Percentiles rank a stretch among this genome's conserved stretches.
Evolutionary conservation across 305 asterid species (phyloP).

Genomic region (Ajuga reptans): DNA sequence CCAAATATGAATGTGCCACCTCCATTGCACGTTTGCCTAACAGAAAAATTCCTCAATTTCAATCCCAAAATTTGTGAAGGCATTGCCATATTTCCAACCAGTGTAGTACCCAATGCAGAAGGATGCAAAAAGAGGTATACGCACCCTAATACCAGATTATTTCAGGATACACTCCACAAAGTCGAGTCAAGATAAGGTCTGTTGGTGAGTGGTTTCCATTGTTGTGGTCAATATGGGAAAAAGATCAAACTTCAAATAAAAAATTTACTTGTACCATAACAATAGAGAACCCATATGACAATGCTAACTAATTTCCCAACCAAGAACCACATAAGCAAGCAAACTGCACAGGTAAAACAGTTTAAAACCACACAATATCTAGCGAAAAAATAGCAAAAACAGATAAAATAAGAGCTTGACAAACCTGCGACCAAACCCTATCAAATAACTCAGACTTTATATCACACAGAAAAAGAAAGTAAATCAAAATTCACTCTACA

Average conservation of each 20-base stretch:
- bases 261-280: constrained; percentile 16
- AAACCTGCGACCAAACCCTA: background rate
- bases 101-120: background rate
- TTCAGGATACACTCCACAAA: background rate
- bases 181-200: background rate
- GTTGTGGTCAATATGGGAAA: background rate
- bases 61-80: background rate
- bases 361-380: background rate
- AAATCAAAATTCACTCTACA: constrained; percentile 14
- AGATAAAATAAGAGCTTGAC: constrained; percentile 3
- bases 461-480: background rate
- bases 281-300: constrained; percentile 10
- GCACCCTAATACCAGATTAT: background rate
- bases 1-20: background rate
- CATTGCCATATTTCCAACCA: background rate
- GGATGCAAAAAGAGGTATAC: background rate
- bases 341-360: constrained; percentile 11
- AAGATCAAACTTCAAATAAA: background rate
- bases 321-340: background rate
- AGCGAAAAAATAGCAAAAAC: background rate
- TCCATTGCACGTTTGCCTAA: background rate
- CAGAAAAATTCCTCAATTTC: background rate
- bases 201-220: background rate
- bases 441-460: background rate
- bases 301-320: background rate